Evolutionary conservation across 2,329 filamentous ascomycete genomes (phyloP).

Genomic region (Trichoderma guizhouense): DNA sequence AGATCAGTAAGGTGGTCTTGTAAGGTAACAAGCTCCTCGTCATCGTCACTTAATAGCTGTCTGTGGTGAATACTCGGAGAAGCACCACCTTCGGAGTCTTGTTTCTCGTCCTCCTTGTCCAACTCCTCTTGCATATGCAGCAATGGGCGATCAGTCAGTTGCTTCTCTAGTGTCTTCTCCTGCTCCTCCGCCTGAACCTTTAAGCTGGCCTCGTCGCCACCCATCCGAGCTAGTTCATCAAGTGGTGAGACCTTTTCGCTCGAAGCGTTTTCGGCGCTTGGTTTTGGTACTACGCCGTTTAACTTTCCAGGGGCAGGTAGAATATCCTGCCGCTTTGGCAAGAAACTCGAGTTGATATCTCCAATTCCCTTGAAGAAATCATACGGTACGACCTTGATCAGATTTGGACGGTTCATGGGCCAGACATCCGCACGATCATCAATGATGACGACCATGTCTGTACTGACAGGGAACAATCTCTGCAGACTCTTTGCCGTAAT

Average conservation of each 20-base stretch:
- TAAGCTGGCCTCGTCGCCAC: conserved; percentile 63
- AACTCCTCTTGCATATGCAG: conserved; percentile 89
- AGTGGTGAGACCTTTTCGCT: conserved; percentile 46
- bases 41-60: conserved; percentile 83
- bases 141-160: conserved; percentile 82
- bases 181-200: conserved; percentile 80
- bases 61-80: conserved; percentile 40
- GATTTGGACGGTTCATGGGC: conserved; percentile 82
- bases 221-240: conserved; percentile 76
- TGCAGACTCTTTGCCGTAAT: conserved; percentile 87
- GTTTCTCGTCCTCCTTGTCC: conserved; percentile 68
- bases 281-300: conserved; percentile 23
- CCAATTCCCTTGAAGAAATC: conserved; percentile 98
- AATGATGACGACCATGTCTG: conserved; percentile 98
- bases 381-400: conserved; percentile 92
- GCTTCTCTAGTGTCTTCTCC: conserved; percentile 80
- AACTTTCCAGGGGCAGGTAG: conserved; percentile 33
- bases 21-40: conserved; percentile 74
- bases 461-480: conserved; percentile 90
- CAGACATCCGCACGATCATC: conserved; percentile 96
- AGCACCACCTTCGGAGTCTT: conserved; percentile 27
- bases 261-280: not conserved
- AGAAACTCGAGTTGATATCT: conserved; percentile 96
- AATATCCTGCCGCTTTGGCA: conserved; percentile 71
- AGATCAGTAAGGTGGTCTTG: conserved; percentile 72